Evolutionary conservation across 2,329 filamentous ascomycete genomes (phyloP).

Genomic region (Chaetothyriales sp.): DNA sequence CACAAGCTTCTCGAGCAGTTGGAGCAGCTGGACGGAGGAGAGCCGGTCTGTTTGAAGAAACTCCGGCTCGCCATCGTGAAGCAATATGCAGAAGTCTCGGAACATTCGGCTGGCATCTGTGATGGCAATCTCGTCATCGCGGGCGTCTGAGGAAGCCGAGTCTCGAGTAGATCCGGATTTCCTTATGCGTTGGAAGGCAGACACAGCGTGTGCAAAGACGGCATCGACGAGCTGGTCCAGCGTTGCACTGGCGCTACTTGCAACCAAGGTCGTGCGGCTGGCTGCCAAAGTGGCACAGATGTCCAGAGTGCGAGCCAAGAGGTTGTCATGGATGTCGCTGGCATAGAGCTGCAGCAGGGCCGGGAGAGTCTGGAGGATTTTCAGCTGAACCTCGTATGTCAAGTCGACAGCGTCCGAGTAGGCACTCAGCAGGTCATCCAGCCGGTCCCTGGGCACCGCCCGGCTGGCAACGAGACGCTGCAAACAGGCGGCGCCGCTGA

Average conservation of each 20-base stretch:
- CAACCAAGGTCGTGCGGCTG: slow-evolving; percentile 84
- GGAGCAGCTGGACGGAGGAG: slow-evolving; percentile 69
- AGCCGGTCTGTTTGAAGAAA: slow-evolving; percentile 68
- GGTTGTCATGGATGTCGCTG: slow-evolving; percentile 60
- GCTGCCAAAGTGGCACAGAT: slow-evolving; percentile 84
- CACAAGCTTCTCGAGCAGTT: slow-evolving; percentile 81
- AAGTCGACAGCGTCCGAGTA: slow-evolving; percentile 64
- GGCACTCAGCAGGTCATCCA: slow-evolving; percentile 77
- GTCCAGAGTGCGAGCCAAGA: slow-evolving; percentile 69
- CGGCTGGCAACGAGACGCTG: slow-evolving; percentile 73
- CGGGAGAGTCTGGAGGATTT: slow-evolving; percentile 83
- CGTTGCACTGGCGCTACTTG: slow-evolving; percentile 91
- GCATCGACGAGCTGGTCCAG: slow-evolving; percentile 84
- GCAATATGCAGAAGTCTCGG: slow-evolving; percentile 75
- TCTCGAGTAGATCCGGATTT: neutral
- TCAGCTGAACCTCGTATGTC: slow-evolving; percentile 79
- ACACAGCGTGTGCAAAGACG: slow-evolving; percentile 71
- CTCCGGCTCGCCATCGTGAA: slow-evolving; percentile 67
- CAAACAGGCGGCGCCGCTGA: slow-evolving; percentile 73
- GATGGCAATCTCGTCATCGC: slow-evolving; percentile 9
- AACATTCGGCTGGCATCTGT: slow-evolving; percentile 42
- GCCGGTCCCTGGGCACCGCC: slow-evolving; percentile 60
- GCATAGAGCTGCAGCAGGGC: slow-evolving; percentile 84
- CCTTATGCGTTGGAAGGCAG: neutral
- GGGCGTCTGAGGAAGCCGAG: slow-evolving; percentile 5